Evolutionary conservation across 2,329 filamentous ascomycete species (phyloP).

Genomic region (Cadophora malorum): DNA sequence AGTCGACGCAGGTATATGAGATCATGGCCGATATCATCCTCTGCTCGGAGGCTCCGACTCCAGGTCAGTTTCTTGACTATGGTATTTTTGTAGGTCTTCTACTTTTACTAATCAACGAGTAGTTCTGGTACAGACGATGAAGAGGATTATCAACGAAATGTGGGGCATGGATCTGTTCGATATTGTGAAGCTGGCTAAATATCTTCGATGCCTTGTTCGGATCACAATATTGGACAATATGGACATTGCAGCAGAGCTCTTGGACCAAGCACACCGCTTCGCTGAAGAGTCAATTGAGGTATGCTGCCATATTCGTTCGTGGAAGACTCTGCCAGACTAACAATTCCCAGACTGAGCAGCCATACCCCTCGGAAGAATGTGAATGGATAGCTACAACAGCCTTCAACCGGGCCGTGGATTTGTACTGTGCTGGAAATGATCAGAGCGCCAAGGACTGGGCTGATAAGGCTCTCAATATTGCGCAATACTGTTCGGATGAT

Average conservation of each 20-base stretch:
- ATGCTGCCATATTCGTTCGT: conserved; percentile 30
- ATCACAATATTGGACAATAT: conserved; percentile 62
- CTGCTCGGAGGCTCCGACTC: conserved; percentile 56
- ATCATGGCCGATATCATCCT: conserved; percentile 71
- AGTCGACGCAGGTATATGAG: conserved; percentile 58
- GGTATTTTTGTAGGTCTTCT: neutral
- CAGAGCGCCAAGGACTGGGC: conserved; percentile 55
- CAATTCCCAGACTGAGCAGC: conserved; percentile 47
- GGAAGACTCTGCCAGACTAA: conserved; percentile 11
- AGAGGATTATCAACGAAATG: conserved; percentile 73
- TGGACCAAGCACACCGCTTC: conserved; percentile 66
- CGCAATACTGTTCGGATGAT: conserved; percentile 41
- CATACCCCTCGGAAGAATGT: conserved; percentile 71
- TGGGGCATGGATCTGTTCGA: conserved; percentile 64
- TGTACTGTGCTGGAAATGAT: conserved; percentile 62
- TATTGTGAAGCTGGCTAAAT: conserved; percentile 69
- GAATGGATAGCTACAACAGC: conserved; percentile 76
- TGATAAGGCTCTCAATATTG: conserved; percentile 44
- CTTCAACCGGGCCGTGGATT: conserved; percentile 75
- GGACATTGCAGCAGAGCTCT: conserved; percentile 61
- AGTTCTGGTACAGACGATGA: conserved; percentile 54
- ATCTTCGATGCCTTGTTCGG: conserved; percentile 80
- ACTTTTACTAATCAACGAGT: conserved; percentile 24
- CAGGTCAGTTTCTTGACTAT: conserved; percentile 49
- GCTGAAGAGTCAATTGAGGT: conserved; percentile 58